These are phyloP conservation scores for Macrolepiota albuminosa DNA, from an alignment of 768 basidiomycete species.

Conservation along the genomic window DNA sequence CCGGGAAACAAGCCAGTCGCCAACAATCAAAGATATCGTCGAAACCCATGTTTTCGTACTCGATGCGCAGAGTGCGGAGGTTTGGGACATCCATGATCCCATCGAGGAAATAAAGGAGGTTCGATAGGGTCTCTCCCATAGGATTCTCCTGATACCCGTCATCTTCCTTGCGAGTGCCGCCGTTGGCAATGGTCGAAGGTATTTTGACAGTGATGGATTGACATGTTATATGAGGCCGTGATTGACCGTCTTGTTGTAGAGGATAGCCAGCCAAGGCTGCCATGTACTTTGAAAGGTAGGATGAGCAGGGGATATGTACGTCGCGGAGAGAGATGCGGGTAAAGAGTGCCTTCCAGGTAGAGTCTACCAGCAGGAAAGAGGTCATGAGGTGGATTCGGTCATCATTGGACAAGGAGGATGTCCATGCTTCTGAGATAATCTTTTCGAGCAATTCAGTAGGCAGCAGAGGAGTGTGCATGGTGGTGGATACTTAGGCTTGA, in stretches of 20 bases:
- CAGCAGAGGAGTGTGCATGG: neutral
- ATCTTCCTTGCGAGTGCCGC: neutral
- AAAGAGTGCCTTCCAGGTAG: conserved; percentile 24
- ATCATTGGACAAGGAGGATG: conserved; percentile 17
- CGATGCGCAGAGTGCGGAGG: conserved; percentile 18
- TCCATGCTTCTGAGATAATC: conserved; percentile 28
- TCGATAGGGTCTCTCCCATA: conserved; percentile 15
- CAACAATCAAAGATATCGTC: conserved; percentile 18
- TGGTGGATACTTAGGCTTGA: accelerated
- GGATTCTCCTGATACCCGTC: conserved; percentile 5
- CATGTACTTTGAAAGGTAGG: conserved; percentile 17
- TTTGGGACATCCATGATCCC: conserved; percentile 14
- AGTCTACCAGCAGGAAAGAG: conserved; percentile 24
- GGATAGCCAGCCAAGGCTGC: conserved; percentile 7
- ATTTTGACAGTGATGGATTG: conserved; percentile 11
- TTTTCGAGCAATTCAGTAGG: conserved; percentile 11
- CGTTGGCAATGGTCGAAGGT: neutral
- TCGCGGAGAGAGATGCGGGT: conserved; percentile 24
- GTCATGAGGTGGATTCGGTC: conserved; percentile 28
- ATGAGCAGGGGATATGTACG: conserved; percentile 26
- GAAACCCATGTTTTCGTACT: conserved; percentile 16
- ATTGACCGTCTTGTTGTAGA: neutral
- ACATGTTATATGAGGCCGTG: conserved; percentile 2
- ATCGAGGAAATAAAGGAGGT: conserved; percentile 17
- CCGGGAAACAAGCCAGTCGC: conserved; percentile 18